Evolutionary conservation across 441 rosid genomes (phyloP).

Genomic region (Brassica balearica): DNA sequence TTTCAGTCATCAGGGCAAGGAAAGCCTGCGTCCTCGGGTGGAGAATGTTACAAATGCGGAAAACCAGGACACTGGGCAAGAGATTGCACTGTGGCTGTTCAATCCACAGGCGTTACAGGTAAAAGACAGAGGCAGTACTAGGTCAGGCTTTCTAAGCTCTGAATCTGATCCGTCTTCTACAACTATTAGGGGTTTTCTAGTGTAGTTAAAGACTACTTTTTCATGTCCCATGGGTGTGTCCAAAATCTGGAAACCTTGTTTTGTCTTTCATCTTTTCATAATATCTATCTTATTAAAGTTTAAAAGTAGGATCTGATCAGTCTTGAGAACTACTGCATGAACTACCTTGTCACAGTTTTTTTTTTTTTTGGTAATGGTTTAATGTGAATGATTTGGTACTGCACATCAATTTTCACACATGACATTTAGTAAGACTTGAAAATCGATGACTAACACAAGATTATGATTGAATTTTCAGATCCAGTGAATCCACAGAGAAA

Average conservation of each 20-base stretch:
- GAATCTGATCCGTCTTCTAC: constrained; percentile 15
- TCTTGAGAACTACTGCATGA: constrained; percentile 3
- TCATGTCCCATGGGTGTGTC: neutral
- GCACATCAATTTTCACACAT: neutral
- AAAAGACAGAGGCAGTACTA: constrained; percentile 44
- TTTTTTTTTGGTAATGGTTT: constrained; percentile 2
- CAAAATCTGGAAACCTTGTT: neutral
- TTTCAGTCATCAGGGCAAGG: constrained; percentile 30
- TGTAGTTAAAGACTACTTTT: neutral
- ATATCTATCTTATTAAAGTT: too few species aligned
- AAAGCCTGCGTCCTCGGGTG: constrained; percentile 26
- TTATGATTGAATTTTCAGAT: neutral
- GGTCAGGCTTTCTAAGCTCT: constrained; percentile 22
- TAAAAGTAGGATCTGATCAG: neutral
- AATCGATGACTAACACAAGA: neutral
- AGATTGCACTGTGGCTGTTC: constrained; percentile 39
- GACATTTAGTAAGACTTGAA: neutral
- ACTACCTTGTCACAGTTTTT: too few species aligned
- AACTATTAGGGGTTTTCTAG: neutral
- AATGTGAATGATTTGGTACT: neutral
- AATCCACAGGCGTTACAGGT: constrained; percentile 20
- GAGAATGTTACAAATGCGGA: constrained; percentile 42
- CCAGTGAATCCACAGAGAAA: neutral
- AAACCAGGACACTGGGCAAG: constrained; percentile 45
- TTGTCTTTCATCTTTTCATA: constrained; percentile 3